phyloP scores from a whole-genome alignment of 495 filamentous ascomycete species.

The Pseudevernia furfuracea region DNA sequence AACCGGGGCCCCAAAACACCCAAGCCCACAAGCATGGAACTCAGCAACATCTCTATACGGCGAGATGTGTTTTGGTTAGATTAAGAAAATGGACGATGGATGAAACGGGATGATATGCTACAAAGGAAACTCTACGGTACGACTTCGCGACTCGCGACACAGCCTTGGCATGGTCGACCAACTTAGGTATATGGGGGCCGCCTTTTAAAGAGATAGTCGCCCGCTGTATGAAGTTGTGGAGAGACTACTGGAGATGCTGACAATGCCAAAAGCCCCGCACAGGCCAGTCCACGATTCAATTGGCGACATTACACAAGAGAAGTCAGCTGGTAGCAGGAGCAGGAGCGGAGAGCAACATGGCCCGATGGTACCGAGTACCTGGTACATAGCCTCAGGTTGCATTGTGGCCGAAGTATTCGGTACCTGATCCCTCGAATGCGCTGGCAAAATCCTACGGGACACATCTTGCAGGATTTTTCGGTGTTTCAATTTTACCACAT shows the following conservation, averaged over 20 bases:
- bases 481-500: neutral
- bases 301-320: neutral
- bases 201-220: neutral
- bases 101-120: neutral
- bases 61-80: slow-evolving; percentile 8
- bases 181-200: neutral
- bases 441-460: neutral
- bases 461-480: neutral
- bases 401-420: neutral
- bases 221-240: neutral
- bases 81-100: neutral
- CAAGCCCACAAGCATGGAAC: neutral
- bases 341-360: neutral
- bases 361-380: neutral
- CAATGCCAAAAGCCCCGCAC: neutral
- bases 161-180: neutral
- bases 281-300: neutral
- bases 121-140: neutral
- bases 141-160: neutral
- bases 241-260: neutral
- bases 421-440: neutral
- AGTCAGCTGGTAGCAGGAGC: neutral
- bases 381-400: neutral
- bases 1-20: neutral
- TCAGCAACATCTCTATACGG: neutral